phyloP scores from a whole-genome alignment of 306 rosid species.

The Sindora glabra region DNA sequence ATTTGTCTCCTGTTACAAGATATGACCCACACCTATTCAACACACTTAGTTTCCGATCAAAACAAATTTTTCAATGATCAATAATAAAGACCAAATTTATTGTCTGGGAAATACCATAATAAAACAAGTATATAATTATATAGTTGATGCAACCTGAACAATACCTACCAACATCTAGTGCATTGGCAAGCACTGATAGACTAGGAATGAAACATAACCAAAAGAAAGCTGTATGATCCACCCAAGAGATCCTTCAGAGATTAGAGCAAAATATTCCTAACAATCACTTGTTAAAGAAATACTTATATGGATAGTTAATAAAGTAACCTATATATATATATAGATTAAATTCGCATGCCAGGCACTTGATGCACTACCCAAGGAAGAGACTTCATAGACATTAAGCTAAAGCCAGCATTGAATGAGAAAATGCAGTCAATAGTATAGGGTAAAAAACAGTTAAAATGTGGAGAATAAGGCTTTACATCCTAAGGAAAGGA shows the following conservation, averaged over 20 bases:
- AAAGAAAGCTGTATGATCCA: neutral
- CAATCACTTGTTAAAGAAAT: neutral
- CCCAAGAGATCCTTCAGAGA: neutral
- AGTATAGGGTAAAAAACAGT: no score
- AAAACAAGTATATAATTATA: neutral
- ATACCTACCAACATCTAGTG: neutral
- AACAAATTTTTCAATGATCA: no score
- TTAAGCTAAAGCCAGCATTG: no score
- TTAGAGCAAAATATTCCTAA: neutral
- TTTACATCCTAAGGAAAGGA: neutral
- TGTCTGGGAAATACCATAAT: neutral
- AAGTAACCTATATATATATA: no score
- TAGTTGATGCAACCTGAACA: neutral
- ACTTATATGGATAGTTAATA: neutral
- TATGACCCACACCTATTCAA: neutral
- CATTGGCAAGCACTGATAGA: neutral
- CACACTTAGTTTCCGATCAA: no score
- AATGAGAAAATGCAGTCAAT: no score
- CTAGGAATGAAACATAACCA: neutral
- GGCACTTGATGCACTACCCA: no score
- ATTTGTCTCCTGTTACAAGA: neutral
- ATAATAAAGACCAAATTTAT: no score
- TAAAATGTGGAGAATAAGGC: no score
- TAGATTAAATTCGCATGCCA: no score
- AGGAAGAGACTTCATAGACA: no score